Evolutionary conservation across 1,139 yeast genomes (phyloP).

Genomic region (Taiozyma sp.): DNA sequence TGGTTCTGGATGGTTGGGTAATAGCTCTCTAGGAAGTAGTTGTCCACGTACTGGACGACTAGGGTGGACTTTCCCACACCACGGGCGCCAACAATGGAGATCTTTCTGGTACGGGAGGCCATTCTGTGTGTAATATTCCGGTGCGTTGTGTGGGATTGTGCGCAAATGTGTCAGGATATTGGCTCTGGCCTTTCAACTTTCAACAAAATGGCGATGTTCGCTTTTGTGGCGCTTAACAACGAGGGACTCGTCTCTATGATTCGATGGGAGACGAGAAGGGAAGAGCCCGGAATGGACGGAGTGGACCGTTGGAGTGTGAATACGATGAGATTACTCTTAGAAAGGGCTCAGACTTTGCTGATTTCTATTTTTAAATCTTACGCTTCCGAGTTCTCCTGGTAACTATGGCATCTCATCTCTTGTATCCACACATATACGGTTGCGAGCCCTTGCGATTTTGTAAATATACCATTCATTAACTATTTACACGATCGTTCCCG

Average conservation of each 20-base stretch:
- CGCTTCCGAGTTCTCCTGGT: neutral
- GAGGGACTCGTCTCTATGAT: neutral
- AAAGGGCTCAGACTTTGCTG: too few relatives aligned
- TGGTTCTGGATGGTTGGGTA: conserved; percentile 94
- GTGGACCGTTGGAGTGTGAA: too few relatives aligned
- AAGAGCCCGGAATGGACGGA: neutral
- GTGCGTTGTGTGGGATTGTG: neutral
- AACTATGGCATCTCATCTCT: neutral
- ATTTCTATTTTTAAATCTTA: neutral
- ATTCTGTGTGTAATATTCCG: conserved; percentile 3
- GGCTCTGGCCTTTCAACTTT: neutral
- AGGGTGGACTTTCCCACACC: conserved; percentile 90
- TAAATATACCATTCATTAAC: neutral
- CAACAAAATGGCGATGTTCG: neutral
- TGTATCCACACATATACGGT: neutral
- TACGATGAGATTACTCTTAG: too few relatives aligned
- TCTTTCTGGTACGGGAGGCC: conserved; percentile 45
- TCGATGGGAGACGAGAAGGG: neutral
- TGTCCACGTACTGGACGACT: conserved; percentile 83
- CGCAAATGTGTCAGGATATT: neutral
- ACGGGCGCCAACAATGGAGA: conserved; percentile 86
- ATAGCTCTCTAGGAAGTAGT: conserved; percentile 84
- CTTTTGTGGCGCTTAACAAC: neutral
- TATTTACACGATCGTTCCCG: neutral
- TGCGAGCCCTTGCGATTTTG: neutral